Conservation (phyloP, 139 green algal species). For the Helicosporidium sp. region DNA sequence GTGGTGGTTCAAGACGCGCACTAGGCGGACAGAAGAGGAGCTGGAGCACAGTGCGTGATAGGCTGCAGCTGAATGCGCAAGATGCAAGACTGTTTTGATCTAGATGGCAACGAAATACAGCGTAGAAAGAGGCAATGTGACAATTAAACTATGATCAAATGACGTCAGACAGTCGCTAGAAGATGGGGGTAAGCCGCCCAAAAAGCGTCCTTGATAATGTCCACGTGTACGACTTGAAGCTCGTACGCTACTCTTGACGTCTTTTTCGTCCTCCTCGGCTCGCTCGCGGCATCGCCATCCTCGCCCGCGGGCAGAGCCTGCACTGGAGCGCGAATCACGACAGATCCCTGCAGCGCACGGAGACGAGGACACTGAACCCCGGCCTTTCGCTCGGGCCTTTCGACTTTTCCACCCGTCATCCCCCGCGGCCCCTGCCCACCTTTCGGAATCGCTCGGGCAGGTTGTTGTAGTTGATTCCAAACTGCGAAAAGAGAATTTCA, state of each 20-base stretch:
- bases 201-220: constrained; percentile 73
- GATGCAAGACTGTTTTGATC: not conserved
- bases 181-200: constrained; percentile 50
- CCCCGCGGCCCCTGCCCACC: constrained; percentile 14
- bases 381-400: no score
- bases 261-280: constrained; percentile 22
- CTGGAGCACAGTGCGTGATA: not conserved
- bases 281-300: constrained; percentile 36
- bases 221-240: constrained; percentile 40
- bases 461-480: constrained; percentile 77
- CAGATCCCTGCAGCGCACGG: not conserved
- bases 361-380: not conserved
- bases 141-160: not conserved
- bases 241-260: no score
- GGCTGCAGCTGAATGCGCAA: not conserved
- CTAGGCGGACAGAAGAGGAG: not conserved
- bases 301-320: constrained; percentile 17
- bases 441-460: constrained; percentile 72
- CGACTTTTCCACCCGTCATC: no score
- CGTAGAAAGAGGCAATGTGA: not conserved
- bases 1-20: constrained; percentile 54
- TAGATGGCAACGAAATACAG: not conserved
- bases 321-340: constrained; percentile 35
- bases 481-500: constrained; percentile 65
- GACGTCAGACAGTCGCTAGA: constrained; percentile 7